Evolutionary conservation across 192 early-diverging fungal species (phyloP), one percentile per base, ranked within the genome.

Genomic region (Mortierella hygrophila): DNA sequence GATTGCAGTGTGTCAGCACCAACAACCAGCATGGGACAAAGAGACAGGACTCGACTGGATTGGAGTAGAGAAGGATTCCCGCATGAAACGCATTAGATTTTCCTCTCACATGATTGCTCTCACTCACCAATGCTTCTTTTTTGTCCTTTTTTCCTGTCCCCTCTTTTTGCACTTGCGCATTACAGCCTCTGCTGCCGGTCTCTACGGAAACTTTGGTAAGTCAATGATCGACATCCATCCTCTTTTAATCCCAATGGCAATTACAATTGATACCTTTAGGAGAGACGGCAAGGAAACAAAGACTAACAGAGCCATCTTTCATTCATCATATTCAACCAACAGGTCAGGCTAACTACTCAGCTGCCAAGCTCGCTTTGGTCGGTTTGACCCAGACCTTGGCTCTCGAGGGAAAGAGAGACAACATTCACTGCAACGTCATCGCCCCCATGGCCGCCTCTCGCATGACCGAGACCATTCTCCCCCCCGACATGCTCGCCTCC

Each of bases 181-280:
- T 92, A 96, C 96, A 79, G 95, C 98, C 20, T 99, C 98, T 68
- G 98, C 98, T 68, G 97, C 99, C 68, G 99, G 99, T 76, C 95
- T 99, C 75, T 99, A 99, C 88, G 99, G 99, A 75, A 99, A 99
- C 93, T 99, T 98, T 93, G 99, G 99, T 65, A 86, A 86, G 84
- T 65, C n/a, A 16, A 18, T 20, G 29, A 40, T 32, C 52, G 37
- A 9, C 94, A 96, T 35, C 55, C 26, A 95, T 35, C 55, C 26
- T 54, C 38, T 21, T n/a, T 76, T 4, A 54, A 54, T 7, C 20
- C 18, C 18, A 18, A 21, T 65, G 4, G 21, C 46, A 35, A 23
- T 32, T 21, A 23, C 35, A 60, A 65, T 41, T 63, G 60, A 65
- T 65, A 32, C 26, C 9, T 21, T 32, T 0, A 65, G 60, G 23